Evolutionary conservation across 768 basidiomycete species (phyloP).

Genomic region (Cystofilobasidium ferigula): DNA sequence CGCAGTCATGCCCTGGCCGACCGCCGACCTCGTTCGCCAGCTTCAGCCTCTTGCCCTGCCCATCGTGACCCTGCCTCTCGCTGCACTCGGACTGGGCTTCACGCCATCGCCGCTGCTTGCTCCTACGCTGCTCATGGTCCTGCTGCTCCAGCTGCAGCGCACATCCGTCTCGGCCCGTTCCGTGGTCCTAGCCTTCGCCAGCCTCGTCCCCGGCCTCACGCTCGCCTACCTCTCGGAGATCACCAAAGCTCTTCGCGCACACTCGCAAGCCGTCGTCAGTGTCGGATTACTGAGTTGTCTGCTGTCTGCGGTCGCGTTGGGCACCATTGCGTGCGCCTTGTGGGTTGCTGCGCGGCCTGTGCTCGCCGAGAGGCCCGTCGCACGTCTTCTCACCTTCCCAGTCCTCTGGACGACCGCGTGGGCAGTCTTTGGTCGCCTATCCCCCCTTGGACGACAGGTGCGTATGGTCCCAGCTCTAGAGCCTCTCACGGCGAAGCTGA

Average conservation of each 20-base stretch:
- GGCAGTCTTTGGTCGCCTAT: background rate
- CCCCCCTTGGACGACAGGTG: slow-evolving; percentile 4
- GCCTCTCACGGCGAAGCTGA: background rate
- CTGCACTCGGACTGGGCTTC: slow-evolving; percentile 3
- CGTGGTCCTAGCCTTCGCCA: background rate
- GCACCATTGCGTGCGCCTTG: background rate
- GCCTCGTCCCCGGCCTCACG: background rate
- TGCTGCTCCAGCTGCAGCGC: background rate
- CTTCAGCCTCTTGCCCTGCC: background rate
- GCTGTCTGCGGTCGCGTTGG: background rate
- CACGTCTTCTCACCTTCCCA: background rate
- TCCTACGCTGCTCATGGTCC: background rate
- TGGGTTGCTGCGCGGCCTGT: background rate
- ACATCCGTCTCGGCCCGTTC: background rate
- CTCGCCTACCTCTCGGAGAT: background rate
- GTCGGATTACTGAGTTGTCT: background rate
- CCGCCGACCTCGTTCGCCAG: background rate
- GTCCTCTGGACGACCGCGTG: background rate
- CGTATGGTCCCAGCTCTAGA: background rate
- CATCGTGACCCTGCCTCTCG: background rate
- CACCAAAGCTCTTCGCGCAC: background rate
- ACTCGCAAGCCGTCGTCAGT: background rate
- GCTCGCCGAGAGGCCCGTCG: background rate
- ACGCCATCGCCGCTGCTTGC: background rate
- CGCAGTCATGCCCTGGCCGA: background rate